Conservation (phyloP, 2,329 filamentous ascomycete species). For the Aspergillus fischeri region DNA sequence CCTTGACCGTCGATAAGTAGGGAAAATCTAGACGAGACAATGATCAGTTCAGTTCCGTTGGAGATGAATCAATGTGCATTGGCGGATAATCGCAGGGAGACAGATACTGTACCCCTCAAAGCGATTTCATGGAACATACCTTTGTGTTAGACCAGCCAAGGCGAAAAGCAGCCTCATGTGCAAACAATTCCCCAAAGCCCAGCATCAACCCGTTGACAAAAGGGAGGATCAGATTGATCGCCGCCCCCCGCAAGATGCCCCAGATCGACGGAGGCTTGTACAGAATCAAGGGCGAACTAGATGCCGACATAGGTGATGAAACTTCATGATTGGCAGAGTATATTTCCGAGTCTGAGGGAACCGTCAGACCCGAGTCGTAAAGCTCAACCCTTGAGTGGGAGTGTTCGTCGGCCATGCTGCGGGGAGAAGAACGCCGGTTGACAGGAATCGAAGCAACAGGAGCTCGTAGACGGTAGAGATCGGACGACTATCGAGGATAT, state of each 20-base stretch:
- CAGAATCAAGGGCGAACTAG: slow-evolving; percentile 48
- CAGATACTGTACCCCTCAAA: no score
- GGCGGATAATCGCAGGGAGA: neutral
- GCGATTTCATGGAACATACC: slow-evolving; percentile 51
- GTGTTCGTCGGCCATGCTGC: slow-evolving; percentile 30
- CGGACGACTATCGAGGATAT: neutral
- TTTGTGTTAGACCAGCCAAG: slow-evolving; percentile 92
- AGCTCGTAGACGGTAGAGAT: neutral
- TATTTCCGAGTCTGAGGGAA: slow-evolving; percentile 47
- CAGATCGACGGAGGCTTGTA: slow-evolving; percentile 87
- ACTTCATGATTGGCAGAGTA: slow-evolving; percentile 42
- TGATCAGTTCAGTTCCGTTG: neutral
- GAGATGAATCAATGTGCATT: neutral
- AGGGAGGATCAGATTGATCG: slow-evolving; percentile 91
- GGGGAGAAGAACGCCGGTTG: slow-evolving; percentile 1
- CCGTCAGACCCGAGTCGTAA: slow-evolving; percentile 41
- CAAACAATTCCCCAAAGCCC: slow-evolving; percentile 93
- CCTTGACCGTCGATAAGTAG: slow-evolving; percentile 58
- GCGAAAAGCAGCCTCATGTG: slow-evolving; percentile 89
- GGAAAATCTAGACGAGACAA: slow-evolving; percentile 48
- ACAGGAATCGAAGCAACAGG: neutral
- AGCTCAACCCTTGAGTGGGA: slow-evolving; percentile 33
- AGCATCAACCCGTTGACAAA: slow-evolving; percentile 99
- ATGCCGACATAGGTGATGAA: slow-evolving; percentile 31
- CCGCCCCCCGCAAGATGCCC: slow-evolving; percentile 78